These are phyloP conservation scores for Lactarius tabidus DNA, from an alignment of 768 basidiomycete species.

Conservation along the genomic window DNA sequence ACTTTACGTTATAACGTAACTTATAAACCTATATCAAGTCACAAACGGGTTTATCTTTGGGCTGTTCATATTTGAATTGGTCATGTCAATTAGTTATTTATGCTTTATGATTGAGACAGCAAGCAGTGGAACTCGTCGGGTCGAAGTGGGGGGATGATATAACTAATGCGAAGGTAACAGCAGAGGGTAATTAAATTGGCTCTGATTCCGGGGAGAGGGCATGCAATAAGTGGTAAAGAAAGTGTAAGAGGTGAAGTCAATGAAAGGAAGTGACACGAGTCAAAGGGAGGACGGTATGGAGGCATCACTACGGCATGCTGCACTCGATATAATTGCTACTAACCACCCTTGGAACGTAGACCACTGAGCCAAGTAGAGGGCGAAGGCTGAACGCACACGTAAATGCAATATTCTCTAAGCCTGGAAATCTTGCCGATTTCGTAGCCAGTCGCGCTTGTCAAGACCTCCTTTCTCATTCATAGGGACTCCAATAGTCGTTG, in stretches of 20 bases:
- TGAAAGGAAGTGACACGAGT: constrained; percentile 2
- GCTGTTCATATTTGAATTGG: background rate
- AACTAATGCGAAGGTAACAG: constrained; percentile 11
- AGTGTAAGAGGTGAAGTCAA: background rate
- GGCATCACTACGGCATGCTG: background rate
- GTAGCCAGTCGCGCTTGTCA: constrained; percentile 10
- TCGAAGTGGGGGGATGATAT: constrained; percentile 11
- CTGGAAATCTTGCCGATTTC: constrained; percentile 1
- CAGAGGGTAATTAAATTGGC: constrained; percentile 3
- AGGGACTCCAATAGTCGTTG: constrained; percentile 9
- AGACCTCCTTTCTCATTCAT: constrained; percentile 4
- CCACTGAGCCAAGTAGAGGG: background rate
- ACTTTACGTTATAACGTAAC: too few relatives aligned
- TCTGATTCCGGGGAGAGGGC: constrained; percentile 8
- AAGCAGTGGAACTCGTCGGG: background rate
- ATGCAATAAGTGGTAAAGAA: constrained; percentile 9
- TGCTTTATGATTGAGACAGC: constrained; percentile 12
- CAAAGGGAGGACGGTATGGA: background rate
- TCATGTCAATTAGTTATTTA: background rate
- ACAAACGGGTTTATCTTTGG: background rate
- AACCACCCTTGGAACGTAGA: background rate
- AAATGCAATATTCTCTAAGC: background rate
- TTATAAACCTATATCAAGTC: background rate
- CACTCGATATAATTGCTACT: background rate
- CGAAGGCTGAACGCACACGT: background rate